These are phyloP conservation scores for Trichomonascaceae sp. DNA, from an alignment of 1,139 yeast genomes.

Conservation along the genomic window DNA sequence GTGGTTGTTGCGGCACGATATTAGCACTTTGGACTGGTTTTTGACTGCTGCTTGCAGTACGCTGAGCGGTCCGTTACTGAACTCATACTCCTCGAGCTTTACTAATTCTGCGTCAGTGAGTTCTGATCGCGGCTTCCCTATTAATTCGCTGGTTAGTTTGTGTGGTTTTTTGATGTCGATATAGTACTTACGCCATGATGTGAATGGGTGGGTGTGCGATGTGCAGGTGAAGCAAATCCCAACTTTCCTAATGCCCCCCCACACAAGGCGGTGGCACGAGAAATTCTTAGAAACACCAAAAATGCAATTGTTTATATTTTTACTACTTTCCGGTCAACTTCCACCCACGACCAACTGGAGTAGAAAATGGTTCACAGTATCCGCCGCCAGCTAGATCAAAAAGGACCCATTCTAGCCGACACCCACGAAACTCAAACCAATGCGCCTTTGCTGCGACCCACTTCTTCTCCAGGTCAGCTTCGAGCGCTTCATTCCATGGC, in stretches of 20 bases:
- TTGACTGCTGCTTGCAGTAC: conserved; percentile 69
- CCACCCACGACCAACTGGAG: conserved; percentile 66
- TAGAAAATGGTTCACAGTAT: conserved; percentile 46
- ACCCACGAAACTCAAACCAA: conserved; percentile 47
- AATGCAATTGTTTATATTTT: too few relatives aligned
- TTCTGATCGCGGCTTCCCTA: conserved; percentile 35
- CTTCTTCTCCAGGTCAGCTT: conserved; percentile 33
- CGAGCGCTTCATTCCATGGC: conserved; percentile 42
- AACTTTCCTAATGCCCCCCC: too few relatives aligned
- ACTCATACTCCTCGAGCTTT: conserved; percentile 80
- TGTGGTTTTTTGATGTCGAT: not conserved
- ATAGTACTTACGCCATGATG: not conserved
- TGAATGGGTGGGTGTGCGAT: too few relatives aligned
- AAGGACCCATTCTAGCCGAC: conserved; percentile 47
- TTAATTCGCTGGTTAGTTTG: conserved; percentile 12
- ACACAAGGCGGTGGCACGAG: too few relatives aligned
- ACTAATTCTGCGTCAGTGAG: conserved; percentile 68
- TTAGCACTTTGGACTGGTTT: conserved; percentile 62
- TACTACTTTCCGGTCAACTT: conserved; percentile 37
- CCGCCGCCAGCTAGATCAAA: conserved; percentile 64
- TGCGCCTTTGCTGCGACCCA: conserved; percentile 37
- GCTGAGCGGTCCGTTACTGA: conserved; percentile 83
- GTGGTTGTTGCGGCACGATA: conserved; percentile 86
- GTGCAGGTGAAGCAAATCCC: too few relatives aligned
- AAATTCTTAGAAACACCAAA: too few relatives aligned